Evolutionary conservation across 768 basidiomycete genomes (phyloP), one percentile per base, ranked within the genome.

Genomic region (Mycena belliarum): DNA sequence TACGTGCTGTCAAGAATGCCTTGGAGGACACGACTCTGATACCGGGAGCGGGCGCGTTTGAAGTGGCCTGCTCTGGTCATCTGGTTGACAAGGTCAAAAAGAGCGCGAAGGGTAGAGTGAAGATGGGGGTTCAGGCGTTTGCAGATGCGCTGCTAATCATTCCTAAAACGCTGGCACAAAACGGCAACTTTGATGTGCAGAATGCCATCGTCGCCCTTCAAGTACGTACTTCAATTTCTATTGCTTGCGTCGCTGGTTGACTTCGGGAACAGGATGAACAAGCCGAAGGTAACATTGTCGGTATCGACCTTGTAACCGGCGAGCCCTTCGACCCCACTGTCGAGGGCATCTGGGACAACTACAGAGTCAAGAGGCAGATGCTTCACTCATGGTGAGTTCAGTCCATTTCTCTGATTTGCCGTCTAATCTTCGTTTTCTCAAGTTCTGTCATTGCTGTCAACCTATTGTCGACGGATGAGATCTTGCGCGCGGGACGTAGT

Each of bases 281-380:
- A 68, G 89, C 91, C 1, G 95, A 97, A 63, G 95, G 94, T n/a
- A 91, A 92, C 68, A 75, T 84, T 42, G 95, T 96, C 61, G 97
- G 97, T 16, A 72, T 99, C 60, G 93, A 98, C 74, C 78, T 99
- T 35, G 79, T 93, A 70, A 90, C 94, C 18, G 97, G 97, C 49
- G 94, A 97, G 72, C 95, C 96, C 1, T 91, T 96, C 69, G 96
- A 99, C 69, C 97, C 97, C 21, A 92, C 92, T 11, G 87, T 93
- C 6, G 91, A 95, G 69, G 97, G 97, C 35, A 87, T 99, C 25
- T 99, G 95, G 95, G 97, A 99, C 71, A 98, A 98, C 76, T 98
- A 97, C 70, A 82, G 97, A 63, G 97, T 99, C 59, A 99, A 99
- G 80, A 81, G 96, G 59, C 97, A 99, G 71, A 97, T 99, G 94